Conservation (phyloP, 441 rosid species). For the Pelargonium exstipulatum region DNA sequence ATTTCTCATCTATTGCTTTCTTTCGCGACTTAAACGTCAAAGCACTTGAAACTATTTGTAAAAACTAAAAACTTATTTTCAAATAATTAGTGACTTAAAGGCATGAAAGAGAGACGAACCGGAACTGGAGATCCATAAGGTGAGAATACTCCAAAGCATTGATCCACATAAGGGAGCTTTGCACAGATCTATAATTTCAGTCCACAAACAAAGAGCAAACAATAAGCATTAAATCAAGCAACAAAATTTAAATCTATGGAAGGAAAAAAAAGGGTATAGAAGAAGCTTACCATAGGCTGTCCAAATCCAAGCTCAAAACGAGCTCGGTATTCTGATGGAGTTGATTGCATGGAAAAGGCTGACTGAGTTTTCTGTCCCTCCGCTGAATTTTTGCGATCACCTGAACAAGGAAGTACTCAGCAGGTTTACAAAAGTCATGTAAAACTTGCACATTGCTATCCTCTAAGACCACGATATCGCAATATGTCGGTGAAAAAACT, state of each 20-base stretch:
- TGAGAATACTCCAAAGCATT: constrained; percentile 59
- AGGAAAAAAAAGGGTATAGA: neutral
- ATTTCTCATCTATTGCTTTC: no score
- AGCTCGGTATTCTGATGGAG: constrained; percentile 39
- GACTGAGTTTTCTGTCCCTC: constrained; percentile 45
- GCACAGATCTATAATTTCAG: constrained; percentile 43
- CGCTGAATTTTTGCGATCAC: constrained; percentile 45
- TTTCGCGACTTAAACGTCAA: no score
- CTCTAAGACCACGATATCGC: neutral
- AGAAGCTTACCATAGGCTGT: constrained; percentile 49
- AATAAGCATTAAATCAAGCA: constrained; percentile 4
- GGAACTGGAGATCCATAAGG: constrained; percentile 57
- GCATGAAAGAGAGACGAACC: constrained; percentile 31
- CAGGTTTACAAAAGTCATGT: neutral
- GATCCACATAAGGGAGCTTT: constrained; percentile 57
- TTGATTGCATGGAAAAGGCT: constrained; percentile 42
- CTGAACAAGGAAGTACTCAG: constrained; percentile 30
- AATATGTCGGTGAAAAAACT: neutral
- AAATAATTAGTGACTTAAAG: constrained; percentile 7
- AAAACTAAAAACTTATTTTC: neutral
- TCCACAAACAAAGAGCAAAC: constrained; percentile 13
- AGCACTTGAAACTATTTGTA: neutral
- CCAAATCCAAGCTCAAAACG: constrained; percentile 55
- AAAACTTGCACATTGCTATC: no score
- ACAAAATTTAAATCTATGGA: neutral